Conservation (phyloP, 2,329 filamentous ascomycete species). For the Fusarium sambucinum region DNA sequence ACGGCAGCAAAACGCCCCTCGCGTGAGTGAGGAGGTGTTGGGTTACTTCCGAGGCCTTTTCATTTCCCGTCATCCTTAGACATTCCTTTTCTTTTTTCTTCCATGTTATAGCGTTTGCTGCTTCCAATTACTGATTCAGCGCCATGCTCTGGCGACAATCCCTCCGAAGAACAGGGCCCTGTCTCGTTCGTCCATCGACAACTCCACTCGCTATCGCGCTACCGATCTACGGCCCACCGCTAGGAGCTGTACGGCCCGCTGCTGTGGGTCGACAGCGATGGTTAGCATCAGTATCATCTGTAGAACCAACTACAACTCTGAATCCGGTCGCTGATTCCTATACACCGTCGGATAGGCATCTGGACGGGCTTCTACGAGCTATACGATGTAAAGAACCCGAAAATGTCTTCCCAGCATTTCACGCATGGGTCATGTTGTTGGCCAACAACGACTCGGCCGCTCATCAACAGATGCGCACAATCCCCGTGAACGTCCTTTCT, state of each 20-base stretch:
- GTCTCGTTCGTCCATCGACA: slow-evolving; percentile 39
- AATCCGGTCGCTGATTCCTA: not conserved
- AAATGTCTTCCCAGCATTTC: slow-evolving; percentile 45
- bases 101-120: not conserved
- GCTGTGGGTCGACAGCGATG: slow-evolving; percentile 45
- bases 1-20: slow-evolving; percentile 40
- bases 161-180: slow-evolving; percentile 42
- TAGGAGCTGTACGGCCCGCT: slow-evolving; percentile 39
- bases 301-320: slow-evolving; percentile 17
- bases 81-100: slow-evolving; percentile 9
- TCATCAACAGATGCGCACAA: slow-evolving; percentile 49
- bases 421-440: slow-evolving; percentile 47
- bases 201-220: slow-evolving; percentile 40
- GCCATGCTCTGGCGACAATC: slow-evolving; percentile 51
- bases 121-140: slow-evolving; percentile 16
- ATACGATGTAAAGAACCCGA: slow-evolving; percentile 49
- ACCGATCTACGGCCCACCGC: slow-evolving; percentile 44
- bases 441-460: slow-evolving; percentile 38
- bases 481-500: slow-evolving; percentile 70
- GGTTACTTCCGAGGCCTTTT: slow-evolving; percentile 25
- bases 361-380: slow-evolving; percentile 49
- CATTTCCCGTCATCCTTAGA: slow-evolving; percentile 7
- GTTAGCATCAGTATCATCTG: slow-evolving; percentile 40
- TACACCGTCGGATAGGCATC: not conserved
- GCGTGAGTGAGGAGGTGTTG: slow-evolving; percentile 32